Conservation (phyloP, 2,329 filamentous ascomycete genomes). For the Monilinia vaccinii-corymbosi region DNA sequence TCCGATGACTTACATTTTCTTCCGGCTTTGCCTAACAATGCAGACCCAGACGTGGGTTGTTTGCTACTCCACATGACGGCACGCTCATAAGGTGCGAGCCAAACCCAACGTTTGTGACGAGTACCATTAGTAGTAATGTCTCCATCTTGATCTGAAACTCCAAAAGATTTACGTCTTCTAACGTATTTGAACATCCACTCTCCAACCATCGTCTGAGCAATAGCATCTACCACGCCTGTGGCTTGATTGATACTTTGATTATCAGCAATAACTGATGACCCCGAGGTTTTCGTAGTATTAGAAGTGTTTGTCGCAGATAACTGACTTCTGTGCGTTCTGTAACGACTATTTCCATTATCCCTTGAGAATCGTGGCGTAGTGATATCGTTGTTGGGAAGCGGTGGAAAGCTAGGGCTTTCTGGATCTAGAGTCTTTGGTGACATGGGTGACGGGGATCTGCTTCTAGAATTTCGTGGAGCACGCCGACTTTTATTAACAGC, state of each 20-base stretch:
- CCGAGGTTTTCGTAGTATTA: constrained; percentile 24
- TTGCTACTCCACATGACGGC: constrained; percentile 98
- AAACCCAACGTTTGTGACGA: constrained; percentile 95
- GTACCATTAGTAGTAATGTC: constrained; percentile 56
- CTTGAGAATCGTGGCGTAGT: constrained; percentile 43
- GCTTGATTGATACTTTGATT: constrained; percentile 42
- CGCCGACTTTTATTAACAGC: constrained; percentile 51
- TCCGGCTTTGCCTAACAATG: constrained; percentile 86
- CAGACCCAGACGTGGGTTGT: constrained; percentile 80
- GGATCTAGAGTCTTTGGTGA: constrained; percentile 59
- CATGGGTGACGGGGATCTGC: constrained; percentile 55
- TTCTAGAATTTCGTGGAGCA: constrained; percentile 39
- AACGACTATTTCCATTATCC: constrained; percentile 34
- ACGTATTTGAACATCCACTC: constrained; percentile 97
- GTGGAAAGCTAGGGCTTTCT: constrained; percentile 63
- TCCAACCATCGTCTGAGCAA: constrained; percentile 96
- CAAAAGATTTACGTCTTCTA: constrained; percentile 81
- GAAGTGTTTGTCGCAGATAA: constrained; percentile 49
- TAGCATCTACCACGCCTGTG: constrained; percentile 84
- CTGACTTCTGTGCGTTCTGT: constrained; percentile 44
- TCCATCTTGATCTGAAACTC: constrained; percentile 59
- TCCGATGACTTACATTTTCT: constrained; percentile 68
- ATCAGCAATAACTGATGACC: background rate
- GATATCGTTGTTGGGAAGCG: constrained; percentile 64
- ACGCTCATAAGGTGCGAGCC: constrained; percentile 93